Evolutionary conservation across 768 basidiomycete species (phyloP).

Genomic region (Boletus sp.): DNA sequence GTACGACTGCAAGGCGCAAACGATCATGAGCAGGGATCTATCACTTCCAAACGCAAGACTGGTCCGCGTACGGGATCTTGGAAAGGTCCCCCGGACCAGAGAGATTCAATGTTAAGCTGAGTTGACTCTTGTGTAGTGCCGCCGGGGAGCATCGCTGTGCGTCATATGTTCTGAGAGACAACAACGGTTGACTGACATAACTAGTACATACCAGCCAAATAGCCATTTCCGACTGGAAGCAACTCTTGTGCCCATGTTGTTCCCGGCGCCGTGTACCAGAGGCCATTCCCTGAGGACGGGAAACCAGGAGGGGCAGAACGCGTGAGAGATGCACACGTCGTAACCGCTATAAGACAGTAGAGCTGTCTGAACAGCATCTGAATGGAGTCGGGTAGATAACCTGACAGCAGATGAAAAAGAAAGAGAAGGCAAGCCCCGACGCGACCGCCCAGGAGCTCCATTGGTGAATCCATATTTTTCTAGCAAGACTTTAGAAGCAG

Average conservation of each 20-base stretch:
- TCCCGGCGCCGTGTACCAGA: conserved; percentile 64
- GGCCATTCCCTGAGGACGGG: conserved; percentile 68
- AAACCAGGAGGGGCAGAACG: conserved; percentile 44
- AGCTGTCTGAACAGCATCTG: conserved; percentile 19
- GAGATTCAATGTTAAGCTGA: conserved; percentile 72
- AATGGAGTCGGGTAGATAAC: conserved; percentile 17
- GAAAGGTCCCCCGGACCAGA: conserved; percentile 77
- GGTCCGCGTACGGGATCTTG: conserved; percentile 50
- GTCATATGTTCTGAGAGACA: neutral
- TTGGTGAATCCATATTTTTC: conserved; percentile 22
- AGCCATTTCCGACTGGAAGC: conserved; percentile 75
- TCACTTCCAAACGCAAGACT: neutral
- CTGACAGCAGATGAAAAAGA: conserved; percentile 10
- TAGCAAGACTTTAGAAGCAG: neutral
- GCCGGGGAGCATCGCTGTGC: conserved; percentile 62
- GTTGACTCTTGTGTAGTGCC: conserved; percentile 57
- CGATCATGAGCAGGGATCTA: neutral
- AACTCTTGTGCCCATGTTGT: conserved; percentile 56
- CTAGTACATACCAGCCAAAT: conserved; percentile 50
- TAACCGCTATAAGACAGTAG: conserved; percentile 18
- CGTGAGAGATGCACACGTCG: conserved; percentile 19
- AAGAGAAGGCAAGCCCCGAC: conserved; percentile 17
- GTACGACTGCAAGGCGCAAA: conserved; percentile 40
- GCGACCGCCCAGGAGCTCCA: conserved; percentile 16
- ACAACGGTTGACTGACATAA: neutral